Percentiles rank a stretch among this genome's conserved stretches.
Evolutionary conservation across 225 moss, liverwort and hornwort genomes (phyloP).

Genomic region (Bryoerythrophyllum caledonicum): DNA sequence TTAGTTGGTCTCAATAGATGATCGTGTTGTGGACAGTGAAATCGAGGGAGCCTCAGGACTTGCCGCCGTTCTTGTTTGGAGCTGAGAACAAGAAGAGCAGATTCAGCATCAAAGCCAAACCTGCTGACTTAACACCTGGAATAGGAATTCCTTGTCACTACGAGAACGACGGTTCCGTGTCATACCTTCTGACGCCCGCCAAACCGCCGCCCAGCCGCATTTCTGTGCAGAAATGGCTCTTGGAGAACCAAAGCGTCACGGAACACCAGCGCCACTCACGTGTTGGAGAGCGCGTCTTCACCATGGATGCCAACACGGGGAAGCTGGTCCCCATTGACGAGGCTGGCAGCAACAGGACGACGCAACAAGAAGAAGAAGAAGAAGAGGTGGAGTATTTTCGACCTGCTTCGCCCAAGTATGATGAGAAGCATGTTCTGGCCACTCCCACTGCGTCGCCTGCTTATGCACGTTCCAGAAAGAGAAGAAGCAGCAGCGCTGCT

Average conservation of each 20-base stretch:
- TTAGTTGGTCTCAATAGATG: no score
- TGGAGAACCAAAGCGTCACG: constrained; percentile 31
- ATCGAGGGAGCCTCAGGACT: constrained; percentile 71
- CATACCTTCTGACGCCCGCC: constrained; percentile 75
- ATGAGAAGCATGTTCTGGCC: constrained; percentile 81
- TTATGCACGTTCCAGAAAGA: constrained; percentile 31
- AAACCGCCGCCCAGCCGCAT: constrained; percentile 68
- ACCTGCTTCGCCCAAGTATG: constrained; percentile 97
- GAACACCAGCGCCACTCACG: constrained; percentile 34
- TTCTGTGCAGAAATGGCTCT: constrained; percentile 73
- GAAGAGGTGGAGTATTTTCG: constrained; percentile 60
- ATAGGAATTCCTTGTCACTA: constrained; percentile 72
- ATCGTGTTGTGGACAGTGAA: constrained; percentile 58
- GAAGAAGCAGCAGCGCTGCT: constrained; percentile 23
- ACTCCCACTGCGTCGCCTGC: constrained; percentile 47
- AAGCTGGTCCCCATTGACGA: constrained; percentile 79
- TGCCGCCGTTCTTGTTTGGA: constrained; percentile 77
- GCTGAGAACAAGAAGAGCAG: constrained; percentile 62
- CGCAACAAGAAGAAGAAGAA: constrained; percentile 66
- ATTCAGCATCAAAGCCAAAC: constrained; percentile 47
- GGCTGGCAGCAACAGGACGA: constrained; percentile 59
- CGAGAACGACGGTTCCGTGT: constrained; percentile 80
- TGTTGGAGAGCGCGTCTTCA: constrained; percentile 69
- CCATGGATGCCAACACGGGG: constrained; percentile 94
- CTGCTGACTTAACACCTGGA: constrained; percentile 43